Evolutionary conservation across 2,329 filamentous ascomycete genomes (phyloP).

Genomic region (Ophiostoma himal-ulmi): DNA sequence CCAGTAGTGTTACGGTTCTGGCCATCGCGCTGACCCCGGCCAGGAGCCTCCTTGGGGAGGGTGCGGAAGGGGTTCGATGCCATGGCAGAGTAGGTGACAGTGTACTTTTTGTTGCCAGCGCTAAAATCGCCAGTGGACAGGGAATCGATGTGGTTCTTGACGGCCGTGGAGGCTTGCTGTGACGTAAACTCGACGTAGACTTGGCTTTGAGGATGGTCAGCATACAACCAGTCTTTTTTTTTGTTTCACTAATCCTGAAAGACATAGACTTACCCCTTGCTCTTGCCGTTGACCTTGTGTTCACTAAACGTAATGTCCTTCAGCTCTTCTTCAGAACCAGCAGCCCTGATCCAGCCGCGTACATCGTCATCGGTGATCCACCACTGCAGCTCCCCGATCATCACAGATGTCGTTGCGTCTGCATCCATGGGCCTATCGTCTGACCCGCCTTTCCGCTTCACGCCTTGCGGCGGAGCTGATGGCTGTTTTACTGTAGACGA

Average conservation of each 20-base stretch:
- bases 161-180: slow-evolving; percentile 76
- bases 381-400: slow-evolving; percentile 90
- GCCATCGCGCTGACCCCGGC: slow-evolving; percentile 59
- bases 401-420: slow-evolving; percentile 61
- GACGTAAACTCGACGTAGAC: slow-evolving; percentile 81
- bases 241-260: not conserved
- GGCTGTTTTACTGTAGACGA: slow-evolving; percentile 29
- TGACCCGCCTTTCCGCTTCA: slow-evolving; percentile 56
- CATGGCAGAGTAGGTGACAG: slow-evolving; percentile 68
- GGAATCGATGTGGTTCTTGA: slow-evolving; percentile 74
- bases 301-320: slow-evolving; percentile 95
- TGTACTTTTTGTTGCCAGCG: slow-evolving; percentile 64
- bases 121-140: slow-evolving; percentile 37
- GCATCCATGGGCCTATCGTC: slow-evolving; percentile 56
- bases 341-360: slow-evolving; percentile 74
- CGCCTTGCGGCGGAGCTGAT: slow-evolving; percentile 46
- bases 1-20: slow-evolving; percentile 49
- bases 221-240: not conserved
- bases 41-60: slow-evolving; percentile 78
- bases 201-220: slow-evolving; percentile 42
- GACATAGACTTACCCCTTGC: slow-evolving; percentile 70
- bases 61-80: slow-evolving; percentile 84
- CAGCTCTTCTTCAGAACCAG: slow-evolving; percentile 75
- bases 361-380: slow-evolving; percentile 96
- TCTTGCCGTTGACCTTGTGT: slow-evolving; percentile 98